phyloP scores from a whole-genome alignment of 1,284 basidiomycete genomes.

The Malassezia equina region DNA sequence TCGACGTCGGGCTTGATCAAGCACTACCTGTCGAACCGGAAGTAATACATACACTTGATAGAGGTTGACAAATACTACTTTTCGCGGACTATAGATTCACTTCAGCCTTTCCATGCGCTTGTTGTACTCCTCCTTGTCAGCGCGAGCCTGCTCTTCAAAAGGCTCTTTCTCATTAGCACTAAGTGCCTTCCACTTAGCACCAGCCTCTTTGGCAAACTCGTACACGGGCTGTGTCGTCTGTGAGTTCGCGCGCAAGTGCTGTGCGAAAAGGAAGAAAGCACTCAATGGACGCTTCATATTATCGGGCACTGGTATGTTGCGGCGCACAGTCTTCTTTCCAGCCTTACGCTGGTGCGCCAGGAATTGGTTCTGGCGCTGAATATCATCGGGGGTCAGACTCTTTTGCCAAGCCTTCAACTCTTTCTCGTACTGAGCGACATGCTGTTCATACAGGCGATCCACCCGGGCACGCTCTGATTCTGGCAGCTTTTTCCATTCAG shows the following conservation, averaged over 20 bases:
- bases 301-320: slow-evolving; percentile 29
- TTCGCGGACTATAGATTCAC: background rate
- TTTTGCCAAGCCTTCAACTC: slow-evolving; percentile 33
- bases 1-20: slow-evolving; percentile 51
- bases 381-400: slow-evolving; percentile 35
- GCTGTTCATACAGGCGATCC: slow-evolving; percentile 25
- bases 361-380: slow-evolving; percentile 40
- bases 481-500: slow-evolving; percentile 30
- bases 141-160: slow-evolving; percentile 26
- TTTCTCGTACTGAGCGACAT: slow-evolving; percentile 29
- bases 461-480: slow-evolving; percentile 20
- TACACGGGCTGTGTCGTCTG: slow-evolving; percentile 17
- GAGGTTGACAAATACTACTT: background rate
- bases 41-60: slow-evolving; percentile 12
- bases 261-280: slow-evolving; percentile 37
- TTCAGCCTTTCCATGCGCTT: slow-evolving; percentile 28
- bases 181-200: slow-evolving; percentile 31
- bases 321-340: slow-evolving; percentile 26
- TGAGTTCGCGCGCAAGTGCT: slow-evolving; percentile 26
- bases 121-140: slow-evolving; percentile 26
- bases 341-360: slow-evolving; percentile 29
- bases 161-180: slow-evolving; percentile 25
- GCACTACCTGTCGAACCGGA: slow-evolving; percentile 33
- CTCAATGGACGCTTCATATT: slow-evolving; percentile 34
- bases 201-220: slow-evolving; percentile 25